Evolutionary conservation across 495 filamentous ascomycete genomes (phyloP).

Genomic region (Talaromyces proteolyticus): DNA sequence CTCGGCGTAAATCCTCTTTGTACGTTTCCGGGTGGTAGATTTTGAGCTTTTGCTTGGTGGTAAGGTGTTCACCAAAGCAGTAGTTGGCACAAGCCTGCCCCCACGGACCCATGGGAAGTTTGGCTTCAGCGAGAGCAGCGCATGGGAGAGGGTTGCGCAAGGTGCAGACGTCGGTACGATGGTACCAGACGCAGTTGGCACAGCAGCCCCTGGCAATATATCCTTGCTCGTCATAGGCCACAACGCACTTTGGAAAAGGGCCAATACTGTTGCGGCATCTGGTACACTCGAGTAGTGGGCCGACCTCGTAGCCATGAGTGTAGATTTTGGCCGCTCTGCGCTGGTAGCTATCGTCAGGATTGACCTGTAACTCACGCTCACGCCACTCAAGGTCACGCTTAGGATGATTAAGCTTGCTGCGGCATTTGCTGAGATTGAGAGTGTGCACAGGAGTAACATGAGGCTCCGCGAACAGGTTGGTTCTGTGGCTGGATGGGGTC

Average conservation of each 20-base stretch:
- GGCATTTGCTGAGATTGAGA: neutral
- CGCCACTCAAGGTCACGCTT: slow-evolving; percentile 2
- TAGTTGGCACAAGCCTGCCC: neutral
- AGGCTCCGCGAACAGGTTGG: no score
- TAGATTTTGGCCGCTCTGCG: slow-evolving; percentile 4
- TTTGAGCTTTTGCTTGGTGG: no score
- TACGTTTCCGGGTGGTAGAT: no score
- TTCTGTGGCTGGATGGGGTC: no score
- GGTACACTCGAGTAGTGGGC: neutral
- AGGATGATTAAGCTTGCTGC: neutral
- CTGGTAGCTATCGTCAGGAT: neutral
- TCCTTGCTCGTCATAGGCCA: neutral
- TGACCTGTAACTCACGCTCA: neutral
- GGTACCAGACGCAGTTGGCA: slow-evolving; percentile 2
- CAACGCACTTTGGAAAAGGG: slow-evolving; percentile 1
- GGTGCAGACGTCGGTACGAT: neutral
- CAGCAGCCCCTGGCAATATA: neutral
- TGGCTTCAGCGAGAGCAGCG: neutral
- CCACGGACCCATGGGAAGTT: neutral
- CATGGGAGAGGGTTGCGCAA: neutral
- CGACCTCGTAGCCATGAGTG: neutral
- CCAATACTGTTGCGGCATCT: neutral
- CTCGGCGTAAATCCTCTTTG: no score
- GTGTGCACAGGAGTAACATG: neutral
- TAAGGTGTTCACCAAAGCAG: neutral